phyloP scores from a whole-genome alignment of 306 rosid genomes.

The Inga oerstediana region DNA sequence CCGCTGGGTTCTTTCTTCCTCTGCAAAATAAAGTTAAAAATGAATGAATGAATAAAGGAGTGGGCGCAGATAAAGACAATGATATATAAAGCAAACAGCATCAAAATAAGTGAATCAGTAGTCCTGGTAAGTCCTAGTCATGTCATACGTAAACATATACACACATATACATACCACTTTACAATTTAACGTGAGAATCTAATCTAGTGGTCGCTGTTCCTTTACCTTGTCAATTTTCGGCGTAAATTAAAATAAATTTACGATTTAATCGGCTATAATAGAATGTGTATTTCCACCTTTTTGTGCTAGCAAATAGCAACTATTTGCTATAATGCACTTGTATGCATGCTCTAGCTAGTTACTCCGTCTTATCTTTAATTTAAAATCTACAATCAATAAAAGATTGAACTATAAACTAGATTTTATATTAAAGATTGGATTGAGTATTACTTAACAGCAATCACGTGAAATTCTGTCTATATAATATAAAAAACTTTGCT shows the following conservation, averaged over 20 bases:
- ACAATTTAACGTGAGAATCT: background rate
- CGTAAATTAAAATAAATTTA: background rate
- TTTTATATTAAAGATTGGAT: too few species aligned
- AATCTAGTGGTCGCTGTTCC: background rate
- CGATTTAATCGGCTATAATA: background rate
- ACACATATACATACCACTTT: background rate
- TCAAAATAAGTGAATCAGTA: background rate
- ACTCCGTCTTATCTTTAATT: too few species aligned
- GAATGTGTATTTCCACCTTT: background rate
- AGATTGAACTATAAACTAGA: too few species aligned
- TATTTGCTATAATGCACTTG: slow-evolving; percentile 11
- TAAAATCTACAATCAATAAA: too few species aligned
- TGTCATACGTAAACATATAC: background rate
- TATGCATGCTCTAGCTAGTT: background rate
- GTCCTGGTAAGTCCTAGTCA: background rate
- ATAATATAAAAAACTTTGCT: background rate
- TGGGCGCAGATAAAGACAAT: background rate
- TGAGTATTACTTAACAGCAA: too few species aligned
- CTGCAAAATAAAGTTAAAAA: background rate
- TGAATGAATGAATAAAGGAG: background rate
- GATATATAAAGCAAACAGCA: background rate
- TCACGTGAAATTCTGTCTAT: too few species aligned
- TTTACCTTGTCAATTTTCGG: background rate
- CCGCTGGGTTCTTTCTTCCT: background rate
- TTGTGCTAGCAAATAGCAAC: background rate